phyloP scores from a whole-genome alignment of 225 moss, liverwort and hornwort species.

The Sphagnum tenellum region DNA sequence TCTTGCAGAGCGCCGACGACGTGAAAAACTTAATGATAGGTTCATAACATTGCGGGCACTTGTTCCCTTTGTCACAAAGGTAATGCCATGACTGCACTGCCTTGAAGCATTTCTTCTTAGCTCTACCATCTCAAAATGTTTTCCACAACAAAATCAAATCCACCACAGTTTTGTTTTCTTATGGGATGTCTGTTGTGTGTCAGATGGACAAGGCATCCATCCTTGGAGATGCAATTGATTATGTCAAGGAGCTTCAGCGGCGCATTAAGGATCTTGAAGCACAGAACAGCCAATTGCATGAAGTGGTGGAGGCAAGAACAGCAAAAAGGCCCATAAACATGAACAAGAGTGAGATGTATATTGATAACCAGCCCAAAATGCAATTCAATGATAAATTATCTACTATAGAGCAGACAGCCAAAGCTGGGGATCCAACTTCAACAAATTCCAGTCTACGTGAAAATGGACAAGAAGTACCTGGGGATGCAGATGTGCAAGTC shows the following conservation, averaged over 20 bases:
- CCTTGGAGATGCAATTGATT: constrained; percentile 89
- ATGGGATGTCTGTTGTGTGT: constrained; percentile 5
- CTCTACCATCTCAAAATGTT: not conserved
- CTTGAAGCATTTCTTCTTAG: not conserved
- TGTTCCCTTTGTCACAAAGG: constrained; percentile 90
- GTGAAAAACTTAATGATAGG: constrained; percentile 89
- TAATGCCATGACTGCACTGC: constrained; percentile 3
- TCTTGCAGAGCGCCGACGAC: constrained; percentile 74
- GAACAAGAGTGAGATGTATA: no score
- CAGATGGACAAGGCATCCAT: constrained; percentile 99
- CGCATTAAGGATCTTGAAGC: constrained; percentile 49
- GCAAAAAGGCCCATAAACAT: no score
- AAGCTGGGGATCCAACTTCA: no score
- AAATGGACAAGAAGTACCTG: constrained; percentile 5
- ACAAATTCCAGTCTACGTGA: no score
- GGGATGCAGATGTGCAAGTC: constrained; percentile 35
- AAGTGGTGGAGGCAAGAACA: no score
- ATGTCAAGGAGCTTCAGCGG: constrained; percentile 77
- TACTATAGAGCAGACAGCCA: no score
- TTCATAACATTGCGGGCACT: constrained; percentile 81
- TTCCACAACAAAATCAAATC: not conserved
- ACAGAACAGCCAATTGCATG: constrained; percentile 26
- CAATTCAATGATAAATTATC: no score
- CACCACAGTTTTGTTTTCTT: constrained; percentile 1
- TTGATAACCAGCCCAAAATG: no score